Base-by-base conservation (phyloP, 352 stramenopile genomes). In the Phytophthora chlamydospora region DNA sequence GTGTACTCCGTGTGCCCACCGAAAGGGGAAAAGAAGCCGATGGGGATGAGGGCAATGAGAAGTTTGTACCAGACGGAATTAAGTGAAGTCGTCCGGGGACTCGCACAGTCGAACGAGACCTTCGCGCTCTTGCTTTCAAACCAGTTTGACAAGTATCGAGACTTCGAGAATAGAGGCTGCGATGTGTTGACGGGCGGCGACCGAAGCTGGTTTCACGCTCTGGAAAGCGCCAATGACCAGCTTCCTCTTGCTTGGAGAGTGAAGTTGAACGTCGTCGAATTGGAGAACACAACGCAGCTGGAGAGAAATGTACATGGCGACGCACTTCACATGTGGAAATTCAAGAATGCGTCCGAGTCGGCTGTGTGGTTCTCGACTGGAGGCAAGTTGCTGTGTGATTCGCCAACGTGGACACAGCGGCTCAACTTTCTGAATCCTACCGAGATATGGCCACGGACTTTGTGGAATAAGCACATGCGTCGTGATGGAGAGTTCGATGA, bases 381-480 rank as follows among this genome's bases (percentile, higher is more conserved):
- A 3, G 33, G 46, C 6, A 13, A 41, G 9, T 19, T 29, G 32
- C 46, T 54, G 19, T 34, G 46, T 1, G 12, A 43, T 16, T 43
- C 8, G n/a, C 5, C 16, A 14, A 43, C 4, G 24, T 47, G 41
- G 41, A 33, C 41, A 7, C 9, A 33, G 9, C n/a, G 34, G 13
- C 16, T 54, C 4, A 29, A 39, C 34, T 43, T 54, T 16, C 17
- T 54, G 31, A 54, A 54, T 43, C 19, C 19, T 17, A 34, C 16
- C 5, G 16, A 6, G 11, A 17, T 31, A 3, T 24, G 17, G 16
- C 32, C 32, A 16, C 33, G 33, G 8, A 16, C 29, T 33, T 31
- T 43, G n/a, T 53, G 45, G 29, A 53, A 19, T n/a, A 47, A 47
- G 7, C n/a, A 54, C 33, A 13, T 42, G 17, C 12, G 31, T 6